Conservation (phyloP, 106 monocot genomes). For the Posidonia australis region DNA sequence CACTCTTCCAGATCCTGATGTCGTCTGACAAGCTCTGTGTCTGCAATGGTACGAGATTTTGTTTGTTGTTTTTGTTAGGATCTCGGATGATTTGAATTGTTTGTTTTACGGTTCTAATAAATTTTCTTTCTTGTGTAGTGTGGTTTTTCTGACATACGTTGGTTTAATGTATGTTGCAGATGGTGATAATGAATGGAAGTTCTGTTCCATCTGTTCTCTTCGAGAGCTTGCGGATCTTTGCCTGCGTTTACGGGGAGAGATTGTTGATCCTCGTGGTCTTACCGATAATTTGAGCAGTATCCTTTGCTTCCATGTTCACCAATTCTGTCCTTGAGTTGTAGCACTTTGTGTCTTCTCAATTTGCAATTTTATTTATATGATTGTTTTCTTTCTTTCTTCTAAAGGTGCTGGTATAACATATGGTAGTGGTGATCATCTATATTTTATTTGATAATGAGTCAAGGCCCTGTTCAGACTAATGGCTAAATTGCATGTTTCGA, state of each 20-base stretch:
- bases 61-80: not conserved
- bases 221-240: constrained; percentile 25
- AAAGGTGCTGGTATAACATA: no score
- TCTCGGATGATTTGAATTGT: not conserved
- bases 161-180: constrained; percentile 20
- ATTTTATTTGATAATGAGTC: no score
- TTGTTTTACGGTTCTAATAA: not conserved
- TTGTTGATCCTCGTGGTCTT: constrained; percentile 26
- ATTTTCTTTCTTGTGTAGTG: no score
- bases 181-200: constrained; percentile 15
- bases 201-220: constrained; percentile 66
- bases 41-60: not conserved
- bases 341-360: not conserved
- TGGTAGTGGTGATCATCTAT: no score
- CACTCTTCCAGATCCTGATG: constrained; percentile 37
- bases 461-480: no score
- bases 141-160: not conserved
- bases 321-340: not conserved
- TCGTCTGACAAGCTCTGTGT: constrained; percentile 6
- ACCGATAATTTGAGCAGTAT: constrained; percentile 70
- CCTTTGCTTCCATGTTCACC: constrained; percentile 20
- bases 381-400: no score
- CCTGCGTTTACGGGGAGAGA: constrained; percentile 14
- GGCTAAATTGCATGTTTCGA: no score
- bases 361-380: no score